A percentile compares a stretch with the other conserved stretches of the same genome.
Evolutionary conservation across 768 basidiomycete species (phyloP).

Genomic region (Podaxis sp.): DNA sequence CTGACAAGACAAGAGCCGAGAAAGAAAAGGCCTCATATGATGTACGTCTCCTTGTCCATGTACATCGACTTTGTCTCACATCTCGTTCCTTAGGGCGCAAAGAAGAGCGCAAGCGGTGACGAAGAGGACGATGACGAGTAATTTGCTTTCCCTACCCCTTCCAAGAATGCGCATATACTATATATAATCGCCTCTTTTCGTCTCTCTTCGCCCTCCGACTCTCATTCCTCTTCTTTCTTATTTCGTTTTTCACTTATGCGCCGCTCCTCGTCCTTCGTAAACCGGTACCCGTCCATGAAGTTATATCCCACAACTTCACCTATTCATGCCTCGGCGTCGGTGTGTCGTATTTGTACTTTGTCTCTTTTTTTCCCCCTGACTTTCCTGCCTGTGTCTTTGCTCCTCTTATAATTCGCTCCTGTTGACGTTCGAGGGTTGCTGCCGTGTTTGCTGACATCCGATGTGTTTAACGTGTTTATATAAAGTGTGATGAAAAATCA

Average conservation of each 20-base stretch:
- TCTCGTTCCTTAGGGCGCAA: constrained; percentile 9
- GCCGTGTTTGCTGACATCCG: neutral
- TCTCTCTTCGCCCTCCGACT: neutral
- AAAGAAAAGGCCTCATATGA: constrained; percentile 64
- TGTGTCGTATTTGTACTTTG: constrained; percentile 1
- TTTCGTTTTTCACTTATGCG: neutral
- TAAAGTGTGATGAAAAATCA: neutral
- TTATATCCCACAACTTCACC: neutral
- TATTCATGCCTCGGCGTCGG: neutral
- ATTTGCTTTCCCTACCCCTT: neutral
- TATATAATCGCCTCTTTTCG: constrained; percentile 7
- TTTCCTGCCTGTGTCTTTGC: neutral
- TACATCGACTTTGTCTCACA: neutral
- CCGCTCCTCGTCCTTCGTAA: neutral
- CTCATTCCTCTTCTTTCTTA: neutral
- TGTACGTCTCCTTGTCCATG: constrained; percentile 8
- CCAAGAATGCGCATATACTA: constrained; percentile 7
- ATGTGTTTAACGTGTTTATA: neutral
- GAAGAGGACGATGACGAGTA: constrained; percentile 29
- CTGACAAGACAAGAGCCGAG: constrained; percentile 86
- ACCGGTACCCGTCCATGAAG: constrained; percentile 1
- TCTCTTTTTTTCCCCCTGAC: neutral
- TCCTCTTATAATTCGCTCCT: neutral
- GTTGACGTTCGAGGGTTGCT: too few relatives aligned
- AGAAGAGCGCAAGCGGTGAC: constrained; percentile 27